Conservation (phyloP, 148 eudicot genomes). For the Camellia japonica region DNA sequence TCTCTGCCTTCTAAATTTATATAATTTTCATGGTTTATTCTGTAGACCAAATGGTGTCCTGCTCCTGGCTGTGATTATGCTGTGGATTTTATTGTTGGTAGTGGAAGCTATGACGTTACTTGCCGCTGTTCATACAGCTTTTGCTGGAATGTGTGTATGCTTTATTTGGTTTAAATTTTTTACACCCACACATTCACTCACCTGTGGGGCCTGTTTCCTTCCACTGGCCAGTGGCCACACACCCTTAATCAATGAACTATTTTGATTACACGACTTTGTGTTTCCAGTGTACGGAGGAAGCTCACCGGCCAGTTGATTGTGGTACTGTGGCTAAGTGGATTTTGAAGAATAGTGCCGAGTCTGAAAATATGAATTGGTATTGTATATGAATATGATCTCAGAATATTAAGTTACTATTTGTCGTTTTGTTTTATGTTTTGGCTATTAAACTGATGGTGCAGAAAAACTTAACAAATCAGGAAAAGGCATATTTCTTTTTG, state of each 20-base stretch:
- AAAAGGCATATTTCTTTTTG: not conserved
- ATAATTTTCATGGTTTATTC: not conserved
- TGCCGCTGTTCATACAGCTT: conserved; percentile 74
- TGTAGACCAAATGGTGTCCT: conserved; percentile 90
- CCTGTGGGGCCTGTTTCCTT: not conserved
- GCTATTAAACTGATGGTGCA: not conserved
- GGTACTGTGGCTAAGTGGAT: conserved; percentile 85
- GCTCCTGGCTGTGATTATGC: conserved; percentile 93
- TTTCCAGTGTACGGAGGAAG: conserved; percentile 82
- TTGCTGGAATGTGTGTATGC: conserved; percentile 81
- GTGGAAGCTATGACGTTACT: conserved; percentile 72
- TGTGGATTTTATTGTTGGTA: conserved; percentile 65
- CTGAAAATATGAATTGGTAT: conserved; percentile 93
- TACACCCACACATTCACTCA: not conserved
- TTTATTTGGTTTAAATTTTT: not conserved
- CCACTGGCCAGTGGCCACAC: not conserved
- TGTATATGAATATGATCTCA: not conserved
- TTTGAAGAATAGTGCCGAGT: conserved; percentile 81
- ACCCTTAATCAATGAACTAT: not conserved
- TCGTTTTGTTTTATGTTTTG: not conserved
- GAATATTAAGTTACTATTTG: not conserved
- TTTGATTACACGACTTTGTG: conserved; percentile 4
- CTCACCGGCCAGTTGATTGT: conserved; percentile 93
- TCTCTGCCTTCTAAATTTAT: not conserved
- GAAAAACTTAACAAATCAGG: not conserved